Evolutionary conservation across 2,329 filamentous ascomycete genomes (phyloP), one percentile per base, ranked within the genome.

Genomic region (Aspergillaceae sp.): DNA sequence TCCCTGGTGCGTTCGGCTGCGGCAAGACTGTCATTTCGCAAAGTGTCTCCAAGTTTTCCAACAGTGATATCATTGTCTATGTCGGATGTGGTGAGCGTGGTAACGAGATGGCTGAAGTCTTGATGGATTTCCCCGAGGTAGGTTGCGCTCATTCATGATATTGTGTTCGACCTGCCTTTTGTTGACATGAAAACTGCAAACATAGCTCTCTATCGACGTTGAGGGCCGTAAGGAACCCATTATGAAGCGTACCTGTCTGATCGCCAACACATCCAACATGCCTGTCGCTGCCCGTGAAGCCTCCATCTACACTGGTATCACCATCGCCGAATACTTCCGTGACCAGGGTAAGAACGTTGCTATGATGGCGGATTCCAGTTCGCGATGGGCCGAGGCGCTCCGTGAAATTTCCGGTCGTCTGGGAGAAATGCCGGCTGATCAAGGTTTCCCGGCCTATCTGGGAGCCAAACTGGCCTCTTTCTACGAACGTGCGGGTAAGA

Each of bases 261-360:
- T 98, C 65, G 92, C 92, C 69, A 98, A 98, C 74, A 98, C 92
- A 38, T 98, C 92, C 60, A 98, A 98, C 78, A 98, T 98, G 92
- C 92, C 92, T 51, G 92, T 98, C 63, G 92, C 92, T 54, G 92
- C 92, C 51, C 88, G 92, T 74, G 92, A 98, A 71, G 92, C 92
- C 48, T 98, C 92, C 54, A 98, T 98, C 66, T 98, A 98, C 73
- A 98, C 92, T 3, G 92, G 82, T 64, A 95, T 96, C 54, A 94
- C 88, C 0, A 84, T 96, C 0, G 87, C 88, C 37, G 92, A 98
- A 67, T 98, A 98, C 63, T 97, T 97, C 76, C 80, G 92, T 56
- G 92, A 98, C 64, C 88, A 95, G 71, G 92, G 92, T 54, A 91
- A 97, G 71, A 80, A 95, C 67, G 92, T 98, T 35, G 91, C 92